Conservation (phyloP, 352 stramenopile genomes). For the Globisporangium okanoganense region DNA sequence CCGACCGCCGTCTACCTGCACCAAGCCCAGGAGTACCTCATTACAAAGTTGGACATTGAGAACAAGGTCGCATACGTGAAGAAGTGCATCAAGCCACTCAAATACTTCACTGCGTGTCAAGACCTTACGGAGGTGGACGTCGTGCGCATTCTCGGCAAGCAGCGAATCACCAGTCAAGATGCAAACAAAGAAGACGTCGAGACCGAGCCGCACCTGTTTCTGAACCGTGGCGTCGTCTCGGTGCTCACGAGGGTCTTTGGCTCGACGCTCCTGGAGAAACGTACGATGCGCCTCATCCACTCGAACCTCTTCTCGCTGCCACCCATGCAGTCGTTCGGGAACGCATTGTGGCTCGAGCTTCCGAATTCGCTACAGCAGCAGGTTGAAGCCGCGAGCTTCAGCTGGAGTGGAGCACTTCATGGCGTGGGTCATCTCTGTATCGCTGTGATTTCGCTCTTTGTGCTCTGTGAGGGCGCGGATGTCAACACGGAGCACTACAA, state of each 20-base stretch:
- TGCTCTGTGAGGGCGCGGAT: conserved; percentile 85
- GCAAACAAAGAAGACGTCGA: too few species aligned
- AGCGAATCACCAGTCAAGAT: neutral
- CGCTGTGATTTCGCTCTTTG: conserved; percentile 91
- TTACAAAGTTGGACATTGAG: conserved; percentile 79
- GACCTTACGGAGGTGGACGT: conserved; percentile 90
- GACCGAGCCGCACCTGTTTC: conserved; percentile 15
- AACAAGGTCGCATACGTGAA: conserved; percentile 64
- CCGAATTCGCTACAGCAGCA: conserved; percentile 38
- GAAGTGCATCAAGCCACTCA: conserved; percentile 55
- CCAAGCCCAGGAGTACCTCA: conserved; percentile 88
- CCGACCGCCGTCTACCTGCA: conserved; percentile 90
- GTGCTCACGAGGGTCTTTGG: conserved; percentile 81
- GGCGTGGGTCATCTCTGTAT: conserved; percentile 90
- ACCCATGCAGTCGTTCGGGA: conserved; percentile 93
- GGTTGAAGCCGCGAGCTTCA: conserved; percentile 29
- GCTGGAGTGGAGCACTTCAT: conserved; percentile 60
- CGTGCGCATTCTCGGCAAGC: conserved; percentile 47
- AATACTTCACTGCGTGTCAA: conserved; percentile 85
- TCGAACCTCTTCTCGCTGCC: conserved; percentile 93
- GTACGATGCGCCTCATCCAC: conserved; percentile 68
- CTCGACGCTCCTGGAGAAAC: conserved; percentile 82
- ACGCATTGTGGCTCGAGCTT: conserved; percentile 95
- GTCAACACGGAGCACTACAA: conserved; percentile 86
- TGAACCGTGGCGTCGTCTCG: conserved; percentile 72